Percentiles rank a stretch among this genome's conserved stretches.
These are phyloP conservation scores for Populus tremula DNA, from an alignment of 345 rosid species.

Conservation along the genomic window DNA sequence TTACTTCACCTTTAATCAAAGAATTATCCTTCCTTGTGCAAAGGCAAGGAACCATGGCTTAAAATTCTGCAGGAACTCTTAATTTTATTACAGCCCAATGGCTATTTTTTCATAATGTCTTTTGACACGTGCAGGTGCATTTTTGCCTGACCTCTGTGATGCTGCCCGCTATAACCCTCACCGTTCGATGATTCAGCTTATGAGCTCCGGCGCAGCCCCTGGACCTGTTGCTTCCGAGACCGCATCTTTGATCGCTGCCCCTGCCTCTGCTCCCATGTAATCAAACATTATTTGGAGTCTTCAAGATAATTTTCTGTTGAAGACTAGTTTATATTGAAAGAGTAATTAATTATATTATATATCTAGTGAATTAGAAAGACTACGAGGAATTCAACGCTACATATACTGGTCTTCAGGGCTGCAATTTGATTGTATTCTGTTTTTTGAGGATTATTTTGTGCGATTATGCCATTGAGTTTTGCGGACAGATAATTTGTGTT, in stretches of 20 bases:
- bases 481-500: background rate
- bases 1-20: constrained; percentile 25
- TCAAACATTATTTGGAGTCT: background rate
- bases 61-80: background rate
- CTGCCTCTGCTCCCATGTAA: constrained; percentile 26
- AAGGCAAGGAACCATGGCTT: background rate
- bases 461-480: background rate
- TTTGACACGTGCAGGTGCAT: constrained; percentile 58
- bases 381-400: background rate
- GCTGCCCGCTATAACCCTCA: constrained; percentile 61
- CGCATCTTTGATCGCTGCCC: constrained; percentile 2
- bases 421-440: background rate
- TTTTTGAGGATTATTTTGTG: background rate
- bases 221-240: constrained; percentile 37
- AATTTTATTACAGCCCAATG: background rate
- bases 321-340: background rate
- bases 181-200: constrained; percentile 66
- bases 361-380: background rate
- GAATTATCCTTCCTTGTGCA: background rate
- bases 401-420: background rate
- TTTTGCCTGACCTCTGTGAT: constrained; percentile 74
- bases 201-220: constrained; percentile 60
- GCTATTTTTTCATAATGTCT: background rate
- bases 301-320: background rate
- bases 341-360: background rate